Evolutionary conservation across 1,139 yeast species (phyloP).

Genomic region (Suhomyces choctaworum): DNA sequence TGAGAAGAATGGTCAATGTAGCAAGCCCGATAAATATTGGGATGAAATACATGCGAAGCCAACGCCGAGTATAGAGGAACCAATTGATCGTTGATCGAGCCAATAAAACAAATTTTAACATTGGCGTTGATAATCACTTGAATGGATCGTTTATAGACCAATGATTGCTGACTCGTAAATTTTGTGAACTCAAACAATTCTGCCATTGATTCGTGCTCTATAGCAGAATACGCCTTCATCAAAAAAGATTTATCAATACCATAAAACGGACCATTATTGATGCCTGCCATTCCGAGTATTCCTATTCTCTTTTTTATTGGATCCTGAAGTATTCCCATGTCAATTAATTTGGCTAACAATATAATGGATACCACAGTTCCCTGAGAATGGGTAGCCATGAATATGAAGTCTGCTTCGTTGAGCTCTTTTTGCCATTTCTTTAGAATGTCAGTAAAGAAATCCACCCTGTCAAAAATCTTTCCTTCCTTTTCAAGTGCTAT

Average conservation of each 20-base stretch:
- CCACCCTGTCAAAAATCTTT: constrained; percentile 80
- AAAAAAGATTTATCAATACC: constrained; percentile 84
- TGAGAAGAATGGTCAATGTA: constrained; percentile 69
- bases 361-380: constrained; percentile 92
- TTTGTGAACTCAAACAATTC: constrained; percentile 89
- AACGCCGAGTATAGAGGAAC: constrained; percentile 90
- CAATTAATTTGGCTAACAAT: constrained; percentile 68
- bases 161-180: constrained; percentile 67
- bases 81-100: constrained; percentile 87
- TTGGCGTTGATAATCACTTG: constrained; percentile 65
- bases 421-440: constrained; percentile 71
- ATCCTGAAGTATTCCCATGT: constrained; percentile 61
- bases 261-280: constrained; percentile 88
- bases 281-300: constrained; percentile 91
- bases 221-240: constrained; percentile 84
- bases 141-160: constrained; percentile 67
- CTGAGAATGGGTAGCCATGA: constrained; percentile 91
- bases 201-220: constrained; percentile 80
- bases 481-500: constrained; percentile 95
- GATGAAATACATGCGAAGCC: constrained; percentile 82
- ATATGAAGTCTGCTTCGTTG: constrained; percentile 76
- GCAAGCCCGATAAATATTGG: constrained; percentile 85
- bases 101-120: constrained; percentile 77
- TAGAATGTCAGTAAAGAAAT: constrained; percentile 71
- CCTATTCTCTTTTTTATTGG: constrained; percentile 58